These are phyloP conservation scores for Nigrospora sphaerica DNA, from an alignment of 2,329 filamentous ascomycete genomes.

Conservation along the genomic window DNA sequence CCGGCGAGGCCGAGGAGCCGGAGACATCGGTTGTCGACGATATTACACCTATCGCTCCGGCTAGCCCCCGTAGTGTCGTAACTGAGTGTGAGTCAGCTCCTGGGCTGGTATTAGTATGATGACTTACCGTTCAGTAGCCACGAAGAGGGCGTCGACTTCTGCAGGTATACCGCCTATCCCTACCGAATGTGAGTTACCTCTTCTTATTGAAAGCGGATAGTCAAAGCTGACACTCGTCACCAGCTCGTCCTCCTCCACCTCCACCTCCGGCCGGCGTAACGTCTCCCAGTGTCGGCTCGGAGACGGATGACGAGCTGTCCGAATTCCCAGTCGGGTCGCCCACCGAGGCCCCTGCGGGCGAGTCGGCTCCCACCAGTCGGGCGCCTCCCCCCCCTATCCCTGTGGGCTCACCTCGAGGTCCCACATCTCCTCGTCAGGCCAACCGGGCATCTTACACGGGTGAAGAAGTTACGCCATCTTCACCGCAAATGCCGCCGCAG, in stretches of 20 bases:
- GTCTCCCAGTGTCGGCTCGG: constrained; percentile 71
- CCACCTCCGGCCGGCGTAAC: constrained; percentile 33
- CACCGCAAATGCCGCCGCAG: constrained; percentile 25
- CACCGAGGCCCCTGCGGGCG: constrained; percentile 30
- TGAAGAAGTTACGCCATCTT: constrained; percentile 28
- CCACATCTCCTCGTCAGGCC: constrained; percentile 33
- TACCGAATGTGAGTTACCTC: constrained; percentile 47
- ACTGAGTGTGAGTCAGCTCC: constrained; percentile 17
- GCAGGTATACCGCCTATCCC: constrained; percentile 48
- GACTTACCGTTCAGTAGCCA: not conserved
- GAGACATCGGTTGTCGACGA: constrained; percentile 29
- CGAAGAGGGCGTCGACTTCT: not conserved
- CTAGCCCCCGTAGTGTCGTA: constrained; percentile 11
- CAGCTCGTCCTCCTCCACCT: constrained; percentile 48
- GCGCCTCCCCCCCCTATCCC: constrained; percentile 39
- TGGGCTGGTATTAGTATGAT: not conserved
- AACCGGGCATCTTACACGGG: constrained; percentile 26
- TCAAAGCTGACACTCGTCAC: constrained; percentile 15
- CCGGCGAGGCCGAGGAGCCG: constrained; percentile 41
- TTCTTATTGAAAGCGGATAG: not conserved
- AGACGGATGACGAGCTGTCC: constrained; percentile 83
- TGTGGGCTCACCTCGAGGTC: constrained; percentile 34
- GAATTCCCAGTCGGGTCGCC: constrained; percentile 34
- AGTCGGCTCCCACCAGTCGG: constrained; percentile 27
- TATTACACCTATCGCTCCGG: constrained; percentile 19